phyloP scores from a whole-genome alignment of 2,329 filamentous ascomycete genomes.

The Parasarocladium wereldwijsianum region DNA sequence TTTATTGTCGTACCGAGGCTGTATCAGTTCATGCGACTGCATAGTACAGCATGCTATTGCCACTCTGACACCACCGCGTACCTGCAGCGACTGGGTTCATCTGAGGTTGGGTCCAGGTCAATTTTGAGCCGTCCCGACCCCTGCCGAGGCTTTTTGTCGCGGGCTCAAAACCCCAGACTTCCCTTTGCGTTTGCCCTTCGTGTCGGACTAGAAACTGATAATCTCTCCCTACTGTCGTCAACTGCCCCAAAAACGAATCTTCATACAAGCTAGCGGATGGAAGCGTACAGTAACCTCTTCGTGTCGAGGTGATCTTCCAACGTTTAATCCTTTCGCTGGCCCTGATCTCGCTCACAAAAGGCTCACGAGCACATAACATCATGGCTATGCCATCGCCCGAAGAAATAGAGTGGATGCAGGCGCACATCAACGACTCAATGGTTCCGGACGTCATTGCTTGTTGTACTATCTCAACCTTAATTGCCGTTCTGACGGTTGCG shows the following conservation, averaged over 20 bases:
- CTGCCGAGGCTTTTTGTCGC: neutral
- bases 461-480: conserved; percentile 4
- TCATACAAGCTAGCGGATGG: neutral
- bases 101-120: neutral
- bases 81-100: neutral
- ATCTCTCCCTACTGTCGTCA: neutral
- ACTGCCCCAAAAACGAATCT: neutral
- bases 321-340: neutral
- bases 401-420: conserved; percentile 6
- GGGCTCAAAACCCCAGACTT: too few species aligned
- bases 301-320: too few species aligned
- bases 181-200: neutral
- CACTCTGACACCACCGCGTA: neutral
- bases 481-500: too few species aligned
- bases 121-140: neutral
- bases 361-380: neutral
- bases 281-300: neutral
- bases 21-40: neutral
- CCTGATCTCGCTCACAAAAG: conserved; percentile 1
- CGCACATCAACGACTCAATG: conserved; percentile 5
- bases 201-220: neutral
- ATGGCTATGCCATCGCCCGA: conserved; percentile 2
- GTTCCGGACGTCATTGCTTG: conserved; percentile 6
- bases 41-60: neutral
- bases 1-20: too few species aligned